Conservation (phyloP, 495 filamentous ascomycete genomes). For the Xylaria acuta region DNA sequence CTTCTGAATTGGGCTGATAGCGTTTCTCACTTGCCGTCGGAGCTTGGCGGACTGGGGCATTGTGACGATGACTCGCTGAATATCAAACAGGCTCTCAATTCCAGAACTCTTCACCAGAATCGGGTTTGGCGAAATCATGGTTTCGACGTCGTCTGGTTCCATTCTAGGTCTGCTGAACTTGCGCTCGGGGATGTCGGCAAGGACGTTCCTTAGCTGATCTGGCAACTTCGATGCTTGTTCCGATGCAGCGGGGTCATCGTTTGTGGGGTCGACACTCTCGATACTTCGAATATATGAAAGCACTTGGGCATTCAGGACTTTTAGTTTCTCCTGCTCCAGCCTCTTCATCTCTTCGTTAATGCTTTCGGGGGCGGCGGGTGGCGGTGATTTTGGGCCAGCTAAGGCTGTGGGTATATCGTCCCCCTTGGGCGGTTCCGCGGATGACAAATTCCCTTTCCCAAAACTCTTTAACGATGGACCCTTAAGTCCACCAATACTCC, state of each 20-base stretch:
- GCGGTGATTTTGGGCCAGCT: neutral
- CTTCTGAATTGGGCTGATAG: conserved; percentile 37
- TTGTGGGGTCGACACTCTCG: neutral
- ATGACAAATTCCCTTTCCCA: conserved; percentile 16
- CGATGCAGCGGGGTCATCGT: neutral
- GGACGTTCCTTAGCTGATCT: conserved; percentile 27
- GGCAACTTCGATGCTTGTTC: conserved; percentile 15
- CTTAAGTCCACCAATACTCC: conserved; percentile 27
- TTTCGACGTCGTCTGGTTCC: conserved; percentile 28
- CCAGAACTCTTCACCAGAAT: conserved; percentile 49
- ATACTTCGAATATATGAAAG: conserved; percentile 36
- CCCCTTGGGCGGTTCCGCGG: neutral
- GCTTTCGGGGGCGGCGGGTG: neutral
- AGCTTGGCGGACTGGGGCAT: conserved; percentile 42
- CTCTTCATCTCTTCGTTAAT: neutral
- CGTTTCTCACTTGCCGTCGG: conserved; percentile 39
- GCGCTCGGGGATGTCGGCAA: conserved; percentile 28
- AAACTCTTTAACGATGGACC: conserved; percentile 28
- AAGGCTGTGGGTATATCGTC: neutral
- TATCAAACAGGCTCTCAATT: conserved; percentile 49
- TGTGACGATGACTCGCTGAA: conserved; percentile 49
- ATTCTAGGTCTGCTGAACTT: conserved; percentile 23
- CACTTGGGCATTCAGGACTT: conserved; percentile 24
- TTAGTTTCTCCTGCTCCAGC: neutral
- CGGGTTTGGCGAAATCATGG: conserved; percentile 48